Evolutionary conservation across 441 rosid genomes (phyloP), one percentile per base, ranked within the genome.

Genomic region (Syzygium malaccense): DNA sequence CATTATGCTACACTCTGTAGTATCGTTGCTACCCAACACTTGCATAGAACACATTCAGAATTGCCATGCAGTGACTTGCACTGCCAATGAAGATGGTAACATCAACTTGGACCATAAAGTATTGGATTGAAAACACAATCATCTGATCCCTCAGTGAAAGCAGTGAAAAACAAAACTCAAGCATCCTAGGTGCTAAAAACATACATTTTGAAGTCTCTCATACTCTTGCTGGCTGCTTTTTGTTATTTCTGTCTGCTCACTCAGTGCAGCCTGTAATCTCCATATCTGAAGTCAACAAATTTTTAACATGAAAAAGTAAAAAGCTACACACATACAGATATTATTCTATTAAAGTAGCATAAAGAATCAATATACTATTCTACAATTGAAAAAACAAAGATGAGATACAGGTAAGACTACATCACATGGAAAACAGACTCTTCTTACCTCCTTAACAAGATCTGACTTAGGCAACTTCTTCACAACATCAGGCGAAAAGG

Each of bases 201-300:
- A 37, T 95, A 95, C 97, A 87, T 93, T 92, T 91, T 92, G 97
- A 89, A 95, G 96, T 87, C 90, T 92, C 86, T 95, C 96, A 25
- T 86, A 94, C 90, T 94, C 95, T 85, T 94, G 95, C 89, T 94
- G 95, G 91, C 96, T 95, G 86, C 66, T 91, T 90, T 60, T 90
- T 53, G 96, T 93, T 88, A 94, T 91, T 87, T 93, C 95, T 48
- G 93, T 92, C 93, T 95, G 95, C 86, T 94, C 97, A 71, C 92
- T 51, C 60, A 94, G 75, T 71, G 96, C 94, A 87, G 94, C 94
- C 89, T 93, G 96, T 49, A 95, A 89, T 88, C 93, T 93, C 95
- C 95, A 92, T 87, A 93, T 93, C 96, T 94, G 91, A 51, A 49
- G 53, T 55, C 45, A 86, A 55, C 66, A 88, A 86, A 88, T 45